Evolutionary conservation across 2,329 filamentous ascomycete genomes (phyloP).

Genomic region (Colletotrichum sp.): DNA sequence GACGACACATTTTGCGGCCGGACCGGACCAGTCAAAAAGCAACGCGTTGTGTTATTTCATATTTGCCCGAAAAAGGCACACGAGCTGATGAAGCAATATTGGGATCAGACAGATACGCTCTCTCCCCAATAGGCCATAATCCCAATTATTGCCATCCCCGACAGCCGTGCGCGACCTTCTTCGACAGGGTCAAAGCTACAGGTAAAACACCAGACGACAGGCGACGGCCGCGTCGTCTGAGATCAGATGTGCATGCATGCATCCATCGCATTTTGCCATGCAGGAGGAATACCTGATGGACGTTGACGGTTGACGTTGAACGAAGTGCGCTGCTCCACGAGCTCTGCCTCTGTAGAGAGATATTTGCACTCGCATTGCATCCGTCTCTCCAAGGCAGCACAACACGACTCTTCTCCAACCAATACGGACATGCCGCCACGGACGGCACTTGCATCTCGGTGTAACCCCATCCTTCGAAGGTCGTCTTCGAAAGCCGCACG

Average conservation of each 20-base stretch:
- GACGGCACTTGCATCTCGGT: conserved; percentile 14
- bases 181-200: neutral
- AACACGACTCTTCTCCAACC: neutral
- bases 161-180: neutral
- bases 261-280: neutral
- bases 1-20: neutral
- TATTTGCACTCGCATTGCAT: neutral
- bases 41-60: neutral
- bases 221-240: neutral
- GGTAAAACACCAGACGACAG: conserved; percentile 12
- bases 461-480: conserved; percentile 1
- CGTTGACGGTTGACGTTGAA: neutral
- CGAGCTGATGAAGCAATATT: neutral
- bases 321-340: neutral
- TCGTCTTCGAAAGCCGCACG: neutral
- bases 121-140: neutral
- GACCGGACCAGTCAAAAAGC: neutral
- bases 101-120: neutral
- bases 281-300: neutral
- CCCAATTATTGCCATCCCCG: neutral
- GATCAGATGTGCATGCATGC: neutral
- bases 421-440: neutral
- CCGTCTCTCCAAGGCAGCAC: neutral
- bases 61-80: neutral
- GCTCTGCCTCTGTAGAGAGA: neutral